Evolutionary conservation across 1,284 basidiomycete species (phyloP).

Genomic region (Tilletia horrida): DNA sequence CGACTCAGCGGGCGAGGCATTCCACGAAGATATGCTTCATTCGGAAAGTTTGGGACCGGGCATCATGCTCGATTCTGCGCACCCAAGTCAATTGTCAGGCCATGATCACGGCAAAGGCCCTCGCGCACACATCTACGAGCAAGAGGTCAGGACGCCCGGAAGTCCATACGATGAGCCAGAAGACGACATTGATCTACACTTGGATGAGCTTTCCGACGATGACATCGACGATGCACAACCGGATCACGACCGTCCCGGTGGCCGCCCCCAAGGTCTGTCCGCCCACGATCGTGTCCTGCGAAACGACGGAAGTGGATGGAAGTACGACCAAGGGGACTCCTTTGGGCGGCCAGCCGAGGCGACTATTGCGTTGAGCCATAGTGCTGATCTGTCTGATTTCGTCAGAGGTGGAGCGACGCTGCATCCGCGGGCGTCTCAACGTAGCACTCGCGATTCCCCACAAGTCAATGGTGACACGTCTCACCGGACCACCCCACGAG

Average conservation of each 20-base stretch:
- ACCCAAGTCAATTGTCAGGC: no score
- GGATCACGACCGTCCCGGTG: no score
- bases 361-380: background rate
- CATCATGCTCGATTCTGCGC: background rate
- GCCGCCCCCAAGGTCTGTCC: background rate
- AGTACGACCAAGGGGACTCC: background rate
- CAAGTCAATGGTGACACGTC: no score
- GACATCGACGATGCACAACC: background rate
- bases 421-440: no score
- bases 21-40: background rate
- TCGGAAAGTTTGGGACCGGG: slow-evolving; percentile 1
- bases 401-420: no score
- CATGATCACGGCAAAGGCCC: no score
- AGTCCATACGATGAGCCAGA: background rate
- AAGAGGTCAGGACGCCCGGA: background rate
- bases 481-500: background rate
- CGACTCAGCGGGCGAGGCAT: background rate
- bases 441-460: no score
- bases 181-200: slow-evolving; percentile 11
- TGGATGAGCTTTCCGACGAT: slow-evolving; percentile 17
- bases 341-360: slow-evolving; percentile 9
- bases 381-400: background rate
- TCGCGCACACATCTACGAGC: no score
- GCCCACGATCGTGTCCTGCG: background rate
- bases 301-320: slow-evolving; percentile 16